Conservation (phyloP, 805 yeast species). For the Hagleromyces aurorensis region DNA sequence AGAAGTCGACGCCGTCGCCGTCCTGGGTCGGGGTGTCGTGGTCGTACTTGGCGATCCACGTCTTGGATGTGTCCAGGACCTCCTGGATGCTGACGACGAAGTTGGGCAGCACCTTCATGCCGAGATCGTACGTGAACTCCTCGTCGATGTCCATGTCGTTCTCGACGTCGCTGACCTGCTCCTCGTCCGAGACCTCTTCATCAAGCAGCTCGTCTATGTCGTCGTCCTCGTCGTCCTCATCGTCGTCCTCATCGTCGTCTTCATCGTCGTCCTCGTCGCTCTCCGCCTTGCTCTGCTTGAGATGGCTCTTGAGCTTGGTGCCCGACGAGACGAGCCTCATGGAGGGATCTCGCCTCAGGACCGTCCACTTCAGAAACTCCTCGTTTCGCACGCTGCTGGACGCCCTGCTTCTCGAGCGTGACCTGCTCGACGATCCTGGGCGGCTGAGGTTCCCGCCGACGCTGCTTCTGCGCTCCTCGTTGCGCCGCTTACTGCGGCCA, state of each 20-base stretch:
- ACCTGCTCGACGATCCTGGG: constrained; percentile 17
- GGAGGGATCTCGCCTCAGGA: constrained; percentile 67
- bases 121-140: constrained; percentile 28
- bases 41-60: constrained; percentile 26
- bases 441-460: constrained; percentile 5
- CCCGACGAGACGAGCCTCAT: too few relatives aligned
- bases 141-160: constrained; percentile 28
- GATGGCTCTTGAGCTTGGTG: too few relatives aligned
- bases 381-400: constrained; percentile 23
- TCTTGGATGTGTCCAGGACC: constrained; percentile 27
- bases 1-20: constrained; percentile 27
- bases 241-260: constrained; percentile 23
- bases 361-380: constrained; percentile 51
- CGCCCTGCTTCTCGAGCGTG: constrained; percentile 29
- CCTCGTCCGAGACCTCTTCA: constrained; percentile 35
- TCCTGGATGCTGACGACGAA: constrained; percentile 23
- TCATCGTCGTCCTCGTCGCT: constrained; percentile 14
- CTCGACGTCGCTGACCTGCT: constrained; percentile 33
- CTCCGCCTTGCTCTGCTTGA: constrained; percentile 11
- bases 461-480: constrained; percentile 7
- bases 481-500: constrained; percentile 21
- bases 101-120: constrained; percentile 29
- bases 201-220: constrained; percentile 36
- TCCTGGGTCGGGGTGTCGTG: constrained; percentile 26
- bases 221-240: constrained; percentile 53